Evolutionary conservation across 2,329 filamentous ascomycete genomes (phyloP).

Genomic region (Xylariaceae sp.): DNA sequence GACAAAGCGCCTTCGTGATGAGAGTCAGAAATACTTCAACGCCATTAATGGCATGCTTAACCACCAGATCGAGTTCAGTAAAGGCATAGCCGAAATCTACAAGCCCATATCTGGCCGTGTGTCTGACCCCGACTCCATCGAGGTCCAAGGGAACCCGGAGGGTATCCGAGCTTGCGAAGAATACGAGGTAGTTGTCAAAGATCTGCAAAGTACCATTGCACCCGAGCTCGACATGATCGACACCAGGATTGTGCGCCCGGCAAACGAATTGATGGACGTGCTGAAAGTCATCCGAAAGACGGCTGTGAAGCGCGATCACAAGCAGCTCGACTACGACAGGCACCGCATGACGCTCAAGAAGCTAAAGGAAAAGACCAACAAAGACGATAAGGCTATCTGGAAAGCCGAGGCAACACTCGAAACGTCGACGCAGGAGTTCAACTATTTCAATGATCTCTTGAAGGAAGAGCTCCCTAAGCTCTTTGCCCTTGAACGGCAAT

Average conservation of each 20-base stretch:
- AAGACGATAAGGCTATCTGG: slow-evolving; percentile 97
- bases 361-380: slow-evolving; percentile 88
- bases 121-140: slow-evolving; percentile 83
- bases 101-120: slow-evolving; percentile 95
- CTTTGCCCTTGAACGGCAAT: slow-evolving; percentile 84
- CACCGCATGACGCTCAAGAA: slow-evolving; percentile 83
- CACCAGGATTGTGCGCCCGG: slow-evolving; percentile 81
- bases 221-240: slow-evolving; percentile 99
- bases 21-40: slow-evolving; percentile 95
- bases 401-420: slow-evolving; percentile 92
- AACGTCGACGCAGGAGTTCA: slow-evolving; percentile 88
- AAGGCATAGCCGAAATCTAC: slow-evolving; percentile 94
- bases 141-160: slow-evolving; percentile 81
- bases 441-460: slow-evolving; percentile 95
- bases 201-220: slow-evolving; percentile 80
- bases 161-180: slow-evolving; percentile 95
- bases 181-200: slow-evolving; percentile 86
- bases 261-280: slow-evolving; percentile 88
- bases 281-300: slow-evolving; percentile 94
- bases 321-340: slow-evolving; percentile 93
- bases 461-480: slow-evolving; percentile 94
- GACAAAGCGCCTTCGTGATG: slow-evolving; percentile 91
- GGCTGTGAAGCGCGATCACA: slow-evolving; percentile 87
- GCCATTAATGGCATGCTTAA: slow-evolving; percentile 97
- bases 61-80: slow-evolving; percentile 97